Evolutionary conservation across 1,284 basidiomycete species (phyloP), one percentile per base, ranked within the genome.

Genomic region (Anthracocystis walkeri): DNA sequence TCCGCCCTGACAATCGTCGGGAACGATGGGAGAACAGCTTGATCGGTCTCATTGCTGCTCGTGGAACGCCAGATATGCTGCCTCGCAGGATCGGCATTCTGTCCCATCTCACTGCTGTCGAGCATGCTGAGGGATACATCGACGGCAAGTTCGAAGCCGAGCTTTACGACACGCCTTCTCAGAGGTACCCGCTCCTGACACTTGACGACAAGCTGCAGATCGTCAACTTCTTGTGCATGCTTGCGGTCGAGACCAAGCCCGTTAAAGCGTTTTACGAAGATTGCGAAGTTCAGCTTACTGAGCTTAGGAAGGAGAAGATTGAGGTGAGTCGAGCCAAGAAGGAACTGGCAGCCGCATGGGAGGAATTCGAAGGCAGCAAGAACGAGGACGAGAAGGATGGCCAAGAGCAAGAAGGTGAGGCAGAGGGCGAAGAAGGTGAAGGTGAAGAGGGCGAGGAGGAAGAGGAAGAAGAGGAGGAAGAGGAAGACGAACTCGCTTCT

Each of bases 221-320:
- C 69, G 86, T 99, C 58, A 88, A 90, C 10, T 97, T 96, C 86
- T 89, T 99, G 87, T 93, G 92, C 86, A 92, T 96, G 82, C 86
- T 95, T 54, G 94, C 92, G 0, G 90, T 95, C 29, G 93, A 94
- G 50, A 96, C 93, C 85, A 95, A 93, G 83, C 88, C 90, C 5
- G 90, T 97, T 46, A 92, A 95, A 82, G 86, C 88, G 12, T 93
- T 93, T 81, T 93, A 98, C 89, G 97, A 99, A 79, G 89, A 90
- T 58, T 94, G 93, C 80, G 95, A 95, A 80, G 89, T 92, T 75
- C 91, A 92, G 74, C 86, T 99, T 66, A 98, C 97, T 11, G 93
- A 95, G 46, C 88, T 97, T 55, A 88, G 96, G 74, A 99, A 99
- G 87, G 94, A 96, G 85, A 93, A 95, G 85, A 93, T 96, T 40